phyloP scores from a whole-genome alignment of 352 stramenopile genomes.

The Globisporangium acanthophoron region DNA sequence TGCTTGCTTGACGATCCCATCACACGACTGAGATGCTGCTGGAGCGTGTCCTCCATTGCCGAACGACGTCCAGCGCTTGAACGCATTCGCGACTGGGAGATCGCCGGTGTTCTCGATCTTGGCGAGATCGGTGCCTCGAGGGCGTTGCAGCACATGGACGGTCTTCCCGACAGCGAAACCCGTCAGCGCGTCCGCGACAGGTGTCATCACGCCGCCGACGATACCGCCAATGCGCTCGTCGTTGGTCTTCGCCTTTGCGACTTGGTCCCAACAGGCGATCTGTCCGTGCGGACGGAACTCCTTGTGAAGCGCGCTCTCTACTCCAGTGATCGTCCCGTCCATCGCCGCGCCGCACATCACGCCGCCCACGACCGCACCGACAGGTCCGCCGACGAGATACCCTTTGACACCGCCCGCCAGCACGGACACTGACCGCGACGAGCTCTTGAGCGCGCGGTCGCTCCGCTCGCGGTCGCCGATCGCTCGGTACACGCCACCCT shows the following conservation, averaged over 20 bases:
- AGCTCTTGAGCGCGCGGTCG: conserved; percentile 8
- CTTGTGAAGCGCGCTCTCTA: conserved; percentile 8
- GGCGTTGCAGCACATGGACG: neutral
- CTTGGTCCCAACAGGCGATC: conserved; percentile 8
- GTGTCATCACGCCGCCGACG: conserved; percentile 3
- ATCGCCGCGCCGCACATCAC: conserved; percentile 10
- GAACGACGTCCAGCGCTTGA: conserved; percentile 7
- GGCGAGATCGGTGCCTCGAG: neutral
- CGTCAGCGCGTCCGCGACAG: conserved; percentile 2
- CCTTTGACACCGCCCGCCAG: conserved; percentile 8
- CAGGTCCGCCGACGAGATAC: conserved; percentile 4
- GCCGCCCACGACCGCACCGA: conserved; percentile 6
- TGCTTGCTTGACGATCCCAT: neutral
- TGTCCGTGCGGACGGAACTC: conserved; percentile 11
- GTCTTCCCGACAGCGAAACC: conserved; percentile 2
- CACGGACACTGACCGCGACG: conserved; percentile 5
- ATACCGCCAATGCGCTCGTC: conserved; percentile 7
- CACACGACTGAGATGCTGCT: neutral
- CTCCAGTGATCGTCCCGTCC: conserved; percentile 11
- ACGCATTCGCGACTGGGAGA: neutral
- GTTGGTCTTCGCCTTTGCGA: neutral
- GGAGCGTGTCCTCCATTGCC: neutral
- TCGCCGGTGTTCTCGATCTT: neutral
- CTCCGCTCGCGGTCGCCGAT: conserved; percentile 3
- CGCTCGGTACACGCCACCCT: conserved; percentile 3